These are phyloP conservation scores for Fusarium nanum DNA, from an alignment of 2,329 filamentous ascomycete species.

Conservation along the genomic window DNA sequence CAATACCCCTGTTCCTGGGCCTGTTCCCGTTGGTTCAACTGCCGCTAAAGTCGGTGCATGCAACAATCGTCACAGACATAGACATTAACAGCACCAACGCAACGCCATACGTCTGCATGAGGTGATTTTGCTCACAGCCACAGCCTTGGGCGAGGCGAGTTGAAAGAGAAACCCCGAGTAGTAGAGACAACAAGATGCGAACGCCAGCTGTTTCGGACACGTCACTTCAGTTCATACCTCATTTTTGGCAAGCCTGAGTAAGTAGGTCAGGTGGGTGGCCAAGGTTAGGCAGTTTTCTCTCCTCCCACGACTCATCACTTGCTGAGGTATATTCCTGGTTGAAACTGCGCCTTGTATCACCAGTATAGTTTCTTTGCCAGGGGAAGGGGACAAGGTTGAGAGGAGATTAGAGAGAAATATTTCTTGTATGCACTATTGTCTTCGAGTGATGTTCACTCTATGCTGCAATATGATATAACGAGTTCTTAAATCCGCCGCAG, in stretches of 20 bases:
- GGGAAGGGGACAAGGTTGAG: neutral
- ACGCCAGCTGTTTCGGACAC: constrained; percentile 9
- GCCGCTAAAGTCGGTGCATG: constrained; percentile 34
- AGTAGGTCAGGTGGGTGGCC: neutral
- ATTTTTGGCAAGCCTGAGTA: neutral
- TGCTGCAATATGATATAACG: constrained; percentile 8
- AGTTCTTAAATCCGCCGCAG: constrained; percentile 14
- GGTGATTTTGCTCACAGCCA: constrained; percentile 11
- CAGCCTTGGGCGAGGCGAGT: constrained; percentile 3
- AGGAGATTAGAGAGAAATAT: neutral
- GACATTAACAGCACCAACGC: constrained; percentile 10
- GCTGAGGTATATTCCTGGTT: neutral
- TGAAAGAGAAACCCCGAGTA: neutral
- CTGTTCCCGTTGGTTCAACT: constrained; percentile 24
- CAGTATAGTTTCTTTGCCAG: neutral
- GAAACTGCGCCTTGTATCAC: constrained; percentile 3
- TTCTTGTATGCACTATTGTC: constrained; percentile 1
- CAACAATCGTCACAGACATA: constrained; percentile 36
- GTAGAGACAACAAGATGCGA: constrained; percentile 1
- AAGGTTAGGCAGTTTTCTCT: constrained; percentile 12
- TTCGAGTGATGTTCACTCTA: constrained; percentile 26
- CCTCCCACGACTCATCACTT: constrained; percentile 19
- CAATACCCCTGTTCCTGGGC: constrained; percentile 8
- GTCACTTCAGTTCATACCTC: constrained; percentile 11
- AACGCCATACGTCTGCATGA: constrained; percentile 33